phyloP scores from a whole-genome alignment of 345 rosid species.

The Eucalyptus erythrocorys region DNA sequence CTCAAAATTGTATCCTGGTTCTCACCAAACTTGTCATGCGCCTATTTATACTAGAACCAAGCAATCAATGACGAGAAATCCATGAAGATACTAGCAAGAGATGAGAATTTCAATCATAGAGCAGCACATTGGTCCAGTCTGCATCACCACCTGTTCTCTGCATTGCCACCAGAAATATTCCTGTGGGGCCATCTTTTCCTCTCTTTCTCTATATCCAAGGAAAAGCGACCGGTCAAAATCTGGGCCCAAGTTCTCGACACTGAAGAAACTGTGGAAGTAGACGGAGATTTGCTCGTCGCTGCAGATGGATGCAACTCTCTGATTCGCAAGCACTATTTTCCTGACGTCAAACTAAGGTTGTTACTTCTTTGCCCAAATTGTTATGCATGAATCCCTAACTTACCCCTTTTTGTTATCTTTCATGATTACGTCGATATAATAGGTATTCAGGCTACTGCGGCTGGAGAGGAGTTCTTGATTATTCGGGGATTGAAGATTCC shows the following conservation, averaged over 20 bases:
- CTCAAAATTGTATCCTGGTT: background rate
- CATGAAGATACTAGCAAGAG: slow-evolving; percentile 31
- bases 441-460: slow-evolving; percentile 82
- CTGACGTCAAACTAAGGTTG: slow-evolving; percentile 56
- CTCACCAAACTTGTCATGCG: background rate
- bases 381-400: background rate
- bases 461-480: slow-evolving; percentile 70
- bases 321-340: slow-evolving; percentile 40
- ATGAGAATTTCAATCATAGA: slow-evolving; percentile 50
- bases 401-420: background rate
- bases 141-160: slow-evolving; percentile 32
- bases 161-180: slow-evolving; percentile 37
- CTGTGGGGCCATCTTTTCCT: slow-evolving; percentile 51
- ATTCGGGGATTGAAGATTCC: slow-evolving; percentile 34
- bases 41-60: slow-evolving; percentile 18
- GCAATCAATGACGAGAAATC: slow-evolving; percentile 23
- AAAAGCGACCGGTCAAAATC: slow-evolving; percentile 24
- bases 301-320: slow-evolving; percentile 69
- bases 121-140: slow-evolving; percentile 75
- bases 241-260: slow-evolving; percentile 29
- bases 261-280: slow-evolving; percentile 25
- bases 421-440: background rate
- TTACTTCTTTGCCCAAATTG: background rate
- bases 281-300: slow-evolving; percentile 60
- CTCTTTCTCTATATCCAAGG: slow-evolving; percentile 36